Conservation (phyloP, 75 land plant genomes). For the Ceratopteris richardii region DNA sequence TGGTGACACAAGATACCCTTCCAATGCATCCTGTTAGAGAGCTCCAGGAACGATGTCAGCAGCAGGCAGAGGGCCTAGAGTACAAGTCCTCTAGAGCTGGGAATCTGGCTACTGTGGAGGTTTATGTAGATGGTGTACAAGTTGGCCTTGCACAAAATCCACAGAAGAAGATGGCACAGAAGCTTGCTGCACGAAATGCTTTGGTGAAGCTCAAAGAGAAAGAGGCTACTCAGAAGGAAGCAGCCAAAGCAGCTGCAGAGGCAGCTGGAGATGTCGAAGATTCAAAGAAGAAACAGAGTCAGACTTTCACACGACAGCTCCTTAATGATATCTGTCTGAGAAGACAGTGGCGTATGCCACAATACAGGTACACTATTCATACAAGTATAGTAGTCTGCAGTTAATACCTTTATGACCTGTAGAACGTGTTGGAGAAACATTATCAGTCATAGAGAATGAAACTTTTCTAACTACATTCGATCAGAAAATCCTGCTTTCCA, state of each 20-base stretch:
- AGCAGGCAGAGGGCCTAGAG: conserved; percentile 95
- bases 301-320: conserved; percentile 82
- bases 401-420: not conserved
- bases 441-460: no score
- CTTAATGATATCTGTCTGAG: conserved; percentile 89
- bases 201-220: conserved; percentile 82
- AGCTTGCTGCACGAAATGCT: conserved; percentile 94
- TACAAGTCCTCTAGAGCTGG: conserved; percentile 82
- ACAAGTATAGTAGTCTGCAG: not conserved
- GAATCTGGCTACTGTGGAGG: conserved; percentile 91
- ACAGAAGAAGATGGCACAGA: conserved; percentile 99
- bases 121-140: conserved; percentile 87
- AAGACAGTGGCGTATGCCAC: conserved; percentile 97
- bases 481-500: no score
- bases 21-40: conserved; percentile 99
- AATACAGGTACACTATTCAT: conserved; percentile 67
- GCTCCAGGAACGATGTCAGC: conserved; percentile 98
- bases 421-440: no score
- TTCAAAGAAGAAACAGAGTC: conserved; percentile 56
- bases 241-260: conserved; percentile 36
- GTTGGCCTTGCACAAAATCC: conserved; percentile 92
- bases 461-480: no score
- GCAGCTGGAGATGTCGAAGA: conserved; percentile 25
- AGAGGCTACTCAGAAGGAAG: conserved; percentile 45
- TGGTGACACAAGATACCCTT: conserved; percentile 97